These are phyloP conservation scores for Amanita rimosa DNA, from an alignment of 768 basidiomycete species.

Conservation along the genomic window DNA sequence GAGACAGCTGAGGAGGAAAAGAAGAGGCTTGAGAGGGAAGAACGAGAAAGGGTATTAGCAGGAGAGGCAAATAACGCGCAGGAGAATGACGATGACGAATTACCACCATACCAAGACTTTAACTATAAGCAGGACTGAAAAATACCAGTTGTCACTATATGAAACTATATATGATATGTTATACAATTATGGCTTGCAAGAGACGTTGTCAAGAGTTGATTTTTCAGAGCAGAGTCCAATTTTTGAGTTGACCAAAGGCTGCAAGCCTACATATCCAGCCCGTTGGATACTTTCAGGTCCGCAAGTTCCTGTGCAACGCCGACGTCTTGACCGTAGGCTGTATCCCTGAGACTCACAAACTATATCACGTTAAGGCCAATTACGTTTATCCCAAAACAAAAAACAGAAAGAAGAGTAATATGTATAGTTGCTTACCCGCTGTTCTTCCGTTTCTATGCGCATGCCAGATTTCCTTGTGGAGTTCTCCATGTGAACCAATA, in stretches of 20 bases:
- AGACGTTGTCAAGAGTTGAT: too few relatives aligned
- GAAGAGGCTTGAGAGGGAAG: conserved; percentile 51
- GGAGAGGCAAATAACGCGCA: conserved; percentile 11
- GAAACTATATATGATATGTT: background rate
- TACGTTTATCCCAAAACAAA: background rate
- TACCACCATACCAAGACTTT: conserved; percentile 36
- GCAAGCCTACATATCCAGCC: background rate
- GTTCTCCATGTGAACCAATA: conserved; percentile 63
- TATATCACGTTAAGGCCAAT: conserved; percentile 1
- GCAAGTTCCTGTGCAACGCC: background rate
- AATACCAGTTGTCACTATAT: background rate
- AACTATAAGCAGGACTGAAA: conserved; percentile 5
- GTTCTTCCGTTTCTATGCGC: conserved; percentile 42
- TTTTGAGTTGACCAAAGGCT: background rate
- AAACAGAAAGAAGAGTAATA: too few relatives aligned
- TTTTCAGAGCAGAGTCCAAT: too few relatives aligned
- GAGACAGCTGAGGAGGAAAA: conserved; percentile 59
- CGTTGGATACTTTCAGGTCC: background rate
- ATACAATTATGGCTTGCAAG: background rate
- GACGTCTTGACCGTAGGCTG: conserved; percentile 12
- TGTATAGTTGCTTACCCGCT: conserved; percentile 28
- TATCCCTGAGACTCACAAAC: conserved; percentile 18
- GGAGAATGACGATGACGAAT: conserved; percentile 27
- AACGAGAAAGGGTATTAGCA: conserved; percentile 42
- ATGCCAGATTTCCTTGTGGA: conserved; percentile 37